Evolutionary conservation across 257 asterid species (phyloP).

Genomic region (Solanum etuberosum): DNA sequence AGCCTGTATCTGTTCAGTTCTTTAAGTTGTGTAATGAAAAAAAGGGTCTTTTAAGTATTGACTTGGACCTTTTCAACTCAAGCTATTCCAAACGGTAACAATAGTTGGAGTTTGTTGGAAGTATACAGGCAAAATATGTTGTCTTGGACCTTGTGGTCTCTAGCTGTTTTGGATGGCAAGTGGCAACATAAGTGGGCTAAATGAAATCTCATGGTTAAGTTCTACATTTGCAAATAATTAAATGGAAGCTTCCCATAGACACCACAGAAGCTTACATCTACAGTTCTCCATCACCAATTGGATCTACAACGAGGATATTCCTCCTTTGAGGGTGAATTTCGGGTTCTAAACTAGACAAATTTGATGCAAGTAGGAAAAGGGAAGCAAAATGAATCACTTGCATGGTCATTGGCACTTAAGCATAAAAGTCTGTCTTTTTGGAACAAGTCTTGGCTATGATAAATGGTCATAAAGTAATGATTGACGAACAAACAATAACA

Average conservation of each 20-base stretch:
- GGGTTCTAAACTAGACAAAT: background rate
- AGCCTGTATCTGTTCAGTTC: background rate
- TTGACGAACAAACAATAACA: background rate
- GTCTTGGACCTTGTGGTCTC: background rate
- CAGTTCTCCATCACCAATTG: background rate
- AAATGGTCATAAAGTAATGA: background rate
- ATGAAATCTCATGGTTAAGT: background rate
- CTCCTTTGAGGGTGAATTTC: background rate
- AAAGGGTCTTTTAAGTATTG: background rate
- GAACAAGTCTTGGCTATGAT: background rate
- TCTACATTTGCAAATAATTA: background rate
- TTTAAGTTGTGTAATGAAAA: background rate
- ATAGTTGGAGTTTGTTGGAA: background rate
- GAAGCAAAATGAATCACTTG: background rate
- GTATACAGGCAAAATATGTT: background rate
- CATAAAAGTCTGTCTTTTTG: background rate
- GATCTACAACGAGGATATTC: background rate
- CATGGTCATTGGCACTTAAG: background rate
- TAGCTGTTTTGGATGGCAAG: background rate
- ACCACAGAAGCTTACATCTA: background rate
- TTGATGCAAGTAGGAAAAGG: background rate
- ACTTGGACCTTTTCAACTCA: background rate
- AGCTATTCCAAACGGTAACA: background rate
- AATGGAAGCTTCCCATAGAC: background rate
- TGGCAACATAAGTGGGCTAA: background rate